Evolutionary conservation across 805 yeast genomes (phyloP), one percentile per base, ranked within the genome.

Genomic region (Candida ficus): DNA sequence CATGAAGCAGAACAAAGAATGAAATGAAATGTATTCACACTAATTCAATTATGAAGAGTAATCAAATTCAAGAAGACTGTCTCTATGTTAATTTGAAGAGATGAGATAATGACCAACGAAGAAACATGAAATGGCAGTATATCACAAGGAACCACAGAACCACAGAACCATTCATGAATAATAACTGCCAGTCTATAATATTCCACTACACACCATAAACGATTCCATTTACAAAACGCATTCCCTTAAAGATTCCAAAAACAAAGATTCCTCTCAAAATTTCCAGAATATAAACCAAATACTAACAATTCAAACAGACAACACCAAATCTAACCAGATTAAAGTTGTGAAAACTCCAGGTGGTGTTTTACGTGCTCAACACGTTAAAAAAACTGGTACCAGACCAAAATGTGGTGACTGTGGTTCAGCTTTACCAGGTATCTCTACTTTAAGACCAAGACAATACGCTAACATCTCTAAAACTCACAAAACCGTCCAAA

Each of bases 331-430:
- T 63, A 93, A 93, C 96, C 87, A 85, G 80, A 91, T 93, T 80
- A 91, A 86, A 90, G 95, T 91, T 75, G 95, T 91, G 65, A 93
- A 91, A 87, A 93, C 99, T 76, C 99, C 99, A 75, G 99, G 99
- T 82, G 98, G 98, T 70, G 84, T 83, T 75, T 83, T 93, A 75
- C 83, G 89, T 70, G 96, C 96, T 68, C 96, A 90, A 75, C 99
- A 93, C 79, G 78, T 88, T 67, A 85, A 86, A 82, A 88, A 88
- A 80, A 63, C 62, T 56, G 95, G 87, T 63, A 68, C 93, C 64
- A 78, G 83, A 73, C 82, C 80, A 68, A 80, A 79, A 68, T 80
- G 88, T 76, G 88, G 88, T 76, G 88, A 80, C 76, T 78, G 84
- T 73, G 88, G 88, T 66, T 56, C 59, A 48, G 80, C 83, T 63